Percentiles rank a stretch among this genome's conserved stretches.
Conservation (phyloP, 768 basidiomycete species). For the Mycena latifolia region DNA sequence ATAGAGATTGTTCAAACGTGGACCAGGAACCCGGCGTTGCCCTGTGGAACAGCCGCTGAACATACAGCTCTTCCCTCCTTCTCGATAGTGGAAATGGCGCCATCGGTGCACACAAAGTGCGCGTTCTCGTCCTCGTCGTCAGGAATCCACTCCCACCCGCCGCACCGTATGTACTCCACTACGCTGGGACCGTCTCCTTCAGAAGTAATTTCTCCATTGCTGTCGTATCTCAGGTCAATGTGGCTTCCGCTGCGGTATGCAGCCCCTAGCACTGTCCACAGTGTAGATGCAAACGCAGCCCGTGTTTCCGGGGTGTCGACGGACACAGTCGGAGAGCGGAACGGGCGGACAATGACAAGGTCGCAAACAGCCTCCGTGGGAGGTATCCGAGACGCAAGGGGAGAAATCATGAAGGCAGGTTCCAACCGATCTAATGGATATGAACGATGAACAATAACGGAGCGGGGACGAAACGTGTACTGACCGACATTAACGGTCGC, state of each 20-base stretch:
- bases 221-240: constrained; percentile 67
- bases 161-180: constrained; percentile 84
- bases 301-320: constrained; percentile 59
- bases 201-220: constrained; percentile 53
- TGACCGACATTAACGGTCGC: constrained; percentile 87
- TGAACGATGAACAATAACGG: constrained; percentile 64
- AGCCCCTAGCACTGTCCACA: constrained; percentile 65
- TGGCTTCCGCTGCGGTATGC: constrained; percentile 88
- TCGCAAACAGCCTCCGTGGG: constrained; percentile 69
- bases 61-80: constrained; percentile 70
- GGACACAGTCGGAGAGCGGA: constrained; percentile 63
- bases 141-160: constrained; percentile 92
- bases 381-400: constrained; percentile 64
- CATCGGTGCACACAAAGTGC: constrained; percentile 86
- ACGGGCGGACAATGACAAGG: constrained; percentile 81
- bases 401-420: constrained; percentile 81
- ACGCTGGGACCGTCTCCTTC: constrained; percentile 65
- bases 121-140: constrained; percentile 69
- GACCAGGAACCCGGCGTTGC: constrained; percentile 58
- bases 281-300: constrained; percentile 63
- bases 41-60: constrained; percentile 50
- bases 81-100: constrained; percentile 74
- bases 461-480: constrained; percentile 82
- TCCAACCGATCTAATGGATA: constrained; percentile 79
- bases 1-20: constrained; percentile 51